Conservation (phyloP, 192 early-diverging fungal species). For the Chytriomyces hyalinus region DNA sequence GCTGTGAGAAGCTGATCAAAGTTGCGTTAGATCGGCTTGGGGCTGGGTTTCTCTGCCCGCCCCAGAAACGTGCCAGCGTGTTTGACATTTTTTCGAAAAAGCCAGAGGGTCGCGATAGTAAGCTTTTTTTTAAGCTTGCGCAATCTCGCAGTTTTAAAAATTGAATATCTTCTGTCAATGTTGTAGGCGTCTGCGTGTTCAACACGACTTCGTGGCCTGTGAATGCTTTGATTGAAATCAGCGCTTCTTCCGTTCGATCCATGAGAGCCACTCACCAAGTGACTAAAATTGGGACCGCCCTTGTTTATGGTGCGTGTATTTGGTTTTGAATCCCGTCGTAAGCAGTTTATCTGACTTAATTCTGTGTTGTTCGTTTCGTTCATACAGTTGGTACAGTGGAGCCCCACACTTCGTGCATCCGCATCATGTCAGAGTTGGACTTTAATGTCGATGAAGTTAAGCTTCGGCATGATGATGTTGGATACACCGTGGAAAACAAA, state of each 20-base stretch:
- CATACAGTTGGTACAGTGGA: background rate
- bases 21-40: conserved; percentile 8
- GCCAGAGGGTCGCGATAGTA: background rate
- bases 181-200: conserved; percentile 33
- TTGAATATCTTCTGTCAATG: background rate
- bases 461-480: conserved; percentile 5
- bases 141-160: background rate
- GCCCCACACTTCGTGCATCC: background rate
- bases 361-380: background rate
- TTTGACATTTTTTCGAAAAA: background rate
- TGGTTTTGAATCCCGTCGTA: background rate
- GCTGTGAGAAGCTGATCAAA: conserved; percentile 35
- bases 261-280: conserved; percentile 12
- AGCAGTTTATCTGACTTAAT: background rate
- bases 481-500: conserved; percentile 13
- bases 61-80: background rate
- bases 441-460: background rate
- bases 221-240: conserved; percentile 30
- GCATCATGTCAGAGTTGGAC: background rate
- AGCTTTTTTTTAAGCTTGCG: background rate
- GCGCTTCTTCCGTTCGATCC: background rate
- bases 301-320: conserved; percentile 26
- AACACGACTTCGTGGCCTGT: conserved; percentile 46
- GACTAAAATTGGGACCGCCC: conserved; percentile 24
- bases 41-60: background rate